A percentile compares a stretch with the other conserved stretches of the same genome.
These are phyloP conservation scores for Ascochyta rabiei DNA, from an alignment of 2,329 filamentous ascomycete genomes.

Conservation along the genomic window DNA sequence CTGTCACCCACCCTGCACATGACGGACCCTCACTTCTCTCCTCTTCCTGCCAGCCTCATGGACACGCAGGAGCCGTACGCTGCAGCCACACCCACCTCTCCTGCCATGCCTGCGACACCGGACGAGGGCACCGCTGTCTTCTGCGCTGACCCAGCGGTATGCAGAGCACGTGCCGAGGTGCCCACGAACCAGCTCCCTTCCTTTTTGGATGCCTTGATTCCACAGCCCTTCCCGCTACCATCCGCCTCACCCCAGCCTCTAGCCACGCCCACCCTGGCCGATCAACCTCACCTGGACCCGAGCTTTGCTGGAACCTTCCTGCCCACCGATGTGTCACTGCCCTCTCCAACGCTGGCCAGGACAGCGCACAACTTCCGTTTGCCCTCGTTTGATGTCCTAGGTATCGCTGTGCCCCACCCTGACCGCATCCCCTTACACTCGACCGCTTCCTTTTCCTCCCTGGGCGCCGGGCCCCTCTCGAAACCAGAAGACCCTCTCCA, in stretches of 20 bases:
- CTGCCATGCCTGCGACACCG: constrained; percentile 30
- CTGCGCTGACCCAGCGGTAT: constrained; percentile 19
- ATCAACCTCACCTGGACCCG: constrained; percentile 34
- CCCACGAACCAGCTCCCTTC: constrained; percentile 24
- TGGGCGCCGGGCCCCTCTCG: constrained; percentile 47
- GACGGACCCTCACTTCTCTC: constrained; percentile 17
- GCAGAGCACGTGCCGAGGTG: constrained; percentile 13
- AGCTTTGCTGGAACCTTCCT: constrained; percentile 34
- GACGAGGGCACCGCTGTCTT: constrained; percentile 24
- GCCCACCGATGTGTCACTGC: constrained; percentile 39
- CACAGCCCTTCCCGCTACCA: constrained; percentile 39
- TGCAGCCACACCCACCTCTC: constrained; percentile 18
- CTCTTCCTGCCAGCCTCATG: constrained; percentile 6
- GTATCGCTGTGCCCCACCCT: constrained; percentile 56
- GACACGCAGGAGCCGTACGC: constrained; percentile 19
- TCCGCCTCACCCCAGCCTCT: constrained; percentile 27
- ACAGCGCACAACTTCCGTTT: constrained; percentile 54
- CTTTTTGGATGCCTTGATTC: constrained; percentile 38
- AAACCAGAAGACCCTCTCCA: constrained; percentile 50
- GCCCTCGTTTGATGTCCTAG: constrained; percentile 60
- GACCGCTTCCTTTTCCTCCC: constrained; percentile 35
- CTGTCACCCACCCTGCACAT: constrained; percentile 18
- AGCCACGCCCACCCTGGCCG: constrained; percentile 35
- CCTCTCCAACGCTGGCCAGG: constrained; percentile 39
- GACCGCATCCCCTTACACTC: constrained; percentile 43